A percentile compares a stretch with the other conserved stretches of the same genome.
Conservation (phyloP, 352 stramenopile species). For the Globisporangium carolinianum region DNA sequence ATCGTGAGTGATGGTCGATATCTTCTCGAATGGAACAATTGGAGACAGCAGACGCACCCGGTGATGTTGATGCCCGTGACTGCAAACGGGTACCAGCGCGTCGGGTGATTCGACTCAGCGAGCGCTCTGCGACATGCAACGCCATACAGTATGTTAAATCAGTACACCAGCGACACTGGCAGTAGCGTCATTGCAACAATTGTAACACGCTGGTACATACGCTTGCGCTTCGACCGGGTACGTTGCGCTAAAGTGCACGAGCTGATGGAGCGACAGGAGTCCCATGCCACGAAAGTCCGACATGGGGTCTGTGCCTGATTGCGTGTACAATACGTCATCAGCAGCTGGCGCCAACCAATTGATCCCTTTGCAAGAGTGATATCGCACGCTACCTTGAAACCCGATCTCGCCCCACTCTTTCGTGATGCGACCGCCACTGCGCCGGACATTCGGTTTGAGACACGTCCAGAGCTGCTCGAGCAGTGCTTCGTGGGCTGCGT, state of each 20-base stretch:
- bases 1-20: background rate
- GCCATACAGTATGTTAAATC: background rate
- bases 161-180: background rate
- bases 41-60: conserved; percentile 17
- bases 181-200: background rate
- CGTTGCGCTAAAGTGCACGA: conserved; percentile 66
- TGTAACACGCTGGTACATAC: conserved; percentile 18
- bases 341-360: too few relatives aligned
- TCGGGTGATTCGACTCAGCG: conserved; percentile 78
- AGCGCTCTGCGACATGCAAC: conserved; percentile 34
- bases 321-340: background rate
- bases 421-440: conserved; percentile 66
- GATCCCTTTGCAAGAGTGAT: too few relatives aligned
- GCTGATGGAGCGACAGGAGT: conserved; percentile 65
- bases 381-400: conserved; percentile 53
- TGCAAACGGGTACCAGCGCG: conserved; percentile 81
- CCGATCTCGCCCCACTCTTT: conserved; percentile 87
- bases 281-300: conserved; percentile 85
- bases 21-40: background rate
- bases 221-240: conserved; percentile 69
- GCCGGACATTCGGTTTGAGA: conserved; percentile 73
- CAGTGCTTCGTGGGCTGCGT: conserved; percentile 63
- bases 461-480: conserved; percentile 77
- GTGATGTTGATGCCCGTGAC: conserved; percentile 87
- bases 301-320: conserved; percentile 68